Base-by-base conservation (phyloP, 768 basidiomycete species). In the Paxillus rubicundulus region DNA sequence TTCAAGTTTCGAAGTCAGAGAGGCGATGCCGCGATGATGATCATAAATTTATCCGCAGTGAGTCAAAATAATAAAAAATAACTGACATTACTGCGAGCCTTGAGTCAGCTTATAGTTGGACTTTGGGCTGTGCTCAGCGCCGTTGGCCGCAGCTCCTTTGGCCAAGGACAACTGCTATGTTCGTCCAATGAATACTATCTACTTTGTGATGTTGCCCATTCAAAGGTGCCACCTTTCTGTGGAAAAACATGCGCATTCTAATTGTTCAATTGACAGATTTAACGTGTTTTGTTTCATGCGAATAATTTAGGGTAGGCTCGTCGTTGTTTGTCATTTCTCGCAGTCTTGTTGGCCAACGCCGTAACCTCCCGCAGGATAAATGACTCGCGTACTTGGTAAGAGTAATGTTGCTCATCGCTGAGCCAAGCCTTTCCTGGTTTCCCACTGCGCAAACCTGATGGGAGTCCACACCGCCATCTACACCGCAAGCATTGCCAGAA, bases 1-100 rank as follows among this genome's bases (percentile, higher is more conserved):
- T 63, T 59, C 52, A 60, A 34, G 52, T 45, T 62, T 63, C 47
- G 51, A 64, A 59, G 49, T 50, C 55, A 49, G 57, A 49, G 24
- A 45, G 50, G 44, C 48, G 28, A 24, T 24, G 24, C 24, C 24
- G 24, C 24, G 24, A 24, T n/a, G n/a, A 14, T 49, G 48, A 49
- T 9, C 30, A 30, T 9, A 9, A 30, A 24, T 24, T 24, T 24
- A 24, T 41, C 46, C 54, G 54, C 59, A 52, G 49, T 48, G n/a
- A 34, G 9, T 41, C 52, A 49, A 50, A 71, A 60, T 52, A 59
- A 36, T 47, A 30, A 32, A 54, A 58, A 67, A 70, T 58, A 45
- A 38, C 17, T 38, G 6, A 10, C 16, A 33, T 33, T 17, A 17
- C 37, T 38, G 37, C 2, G n/a, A 17, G 9, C 17, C 9, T 32